Evolutionary conservation across 306 rosid genomes (phyloP), one percentile per base, ranked within the genome.

Genomic region (Glycine latifolia): DNA sequence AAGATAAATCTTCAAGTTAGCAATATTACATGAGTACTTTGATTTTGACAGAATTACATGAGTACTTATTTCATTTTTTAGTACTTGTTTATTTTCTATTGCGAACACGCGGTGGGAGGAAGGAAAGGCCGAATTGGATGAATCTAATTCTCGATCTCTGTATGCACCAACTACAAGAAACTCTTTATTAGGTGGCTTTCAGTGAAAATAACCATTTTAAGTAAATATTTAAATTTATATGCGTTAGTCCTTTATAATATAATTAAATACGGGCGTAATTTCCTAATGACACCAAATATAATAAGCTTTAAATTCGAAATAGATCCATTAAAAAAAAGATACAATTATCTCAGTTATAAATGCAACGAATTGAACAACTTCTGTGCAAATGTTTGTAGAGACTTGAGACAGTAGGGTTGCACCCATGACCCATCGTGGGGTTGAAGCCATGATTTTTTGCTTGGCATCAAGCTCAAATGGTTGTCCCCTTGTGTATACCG

Each of bases 381-480:
- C 26, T 14, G 53, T 41, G 72, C 1, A 41, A 65, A 39, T 65
- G 26, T 65, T 66, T 41, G 72, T 43, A 15, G 13, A 43, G 3
- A 15, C 52, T 43, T 67, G 33, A 43, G 50, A 67, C 54, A 43
- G 8, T 43, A 67, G 72, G 54, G 73, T 67, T 67, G 35, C 73
- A n/a, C n/a, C 31, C 35, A 67, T 15, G 73, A 15, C 54, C 35
- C 53, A 43, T 67, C 2, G 4, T 44, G 26, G 50, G 71, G 50
- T 66, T 66, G 33, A 66, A 66, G 50, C 71, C 71, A 66, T 65
- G 10, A 12, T 39, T 14, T 37, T 35, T 65, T 65, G 52, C 72
- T 62, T 62, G 68, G 46, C 46, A 33, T 62, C 46, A 33, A 31
- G 68, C 43, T 41, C 2, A 13, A 12, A 41, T 43, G 73, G 26